phyloP scores from a whole-genome alignment of 169 alveolate genomes.

The Condylostoma magnum region DNA sequence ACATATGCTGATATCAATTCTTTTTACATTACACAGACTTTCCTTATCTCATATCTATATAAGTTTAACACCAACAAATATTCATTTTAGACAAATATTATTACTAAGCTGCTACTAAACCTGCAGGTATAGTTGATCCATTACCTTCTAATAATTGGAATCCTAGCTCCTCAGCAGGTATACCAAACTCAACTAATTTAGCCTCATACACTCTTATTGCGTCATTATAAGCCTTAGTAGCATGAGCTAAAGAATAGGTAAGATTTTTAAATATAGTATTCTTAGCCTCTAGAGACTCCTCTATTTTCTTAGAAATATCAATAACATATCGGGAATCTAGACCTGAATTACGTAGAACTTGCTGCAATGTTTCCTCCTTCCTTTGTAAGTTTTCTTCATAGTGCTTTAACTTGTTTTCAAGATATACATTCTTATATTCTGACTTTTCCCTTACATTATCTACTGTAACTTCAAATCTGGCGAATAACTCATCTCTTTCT shows the following conservation, averaged over 20 bases:
- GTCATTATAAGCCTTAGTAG: slow-evolving; percentile 82
- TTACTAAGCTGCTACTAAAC: slow-evolving; percentile 74
- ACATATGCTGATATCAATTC: no score
- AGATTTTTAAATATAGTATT: slow-evolving; percentile 68
- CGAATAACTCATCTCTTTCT: slow-evolving; percentile 44
- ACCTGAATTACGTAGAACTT: slow-evolving; percentile 53
- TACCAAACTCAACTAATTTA: slow-evolving; percentile 80
- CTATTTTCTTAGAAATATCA: slow-evolving; percentile 37
- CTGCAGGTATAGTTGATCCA: slow-evolving; percentile 86
- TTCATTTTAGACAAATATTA: not conserved
- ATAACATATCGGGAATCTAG: slow-evolving; percentile 53
- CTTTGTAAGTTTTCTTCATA: slow-evolving; percentile 31
- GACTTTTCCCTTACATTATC: slow-evolving; percentile 46
- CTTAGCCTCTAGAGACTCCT: slow-evolving; percentile 74
- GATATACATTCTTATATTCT: slow-evolving; percentile 38
- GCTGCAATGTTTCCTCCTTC: slow-evolving; percentile 62
- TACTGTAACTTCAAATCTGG: slow-evolving; percentile 51
- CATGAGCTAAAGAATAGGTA: slow-evolving; percentile 73
- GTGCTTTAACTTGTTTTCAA: not conserved
- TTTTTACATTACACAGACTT: no score
- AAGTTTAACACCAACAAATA: no score
- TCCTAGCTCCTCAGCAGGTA: slow-evolving; percentile 83
- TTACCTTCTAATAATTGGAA: slow-evolving; percentile 72
- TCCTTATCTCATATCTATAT: no score
- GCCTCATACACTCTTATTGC: slow-evolving; percentile 84